Evolutionary conservation across 2,329 filamentous ascomycete species (phyloP), one percentile per base, ranked within the genome.

Genomic region (Colletotrichum sp.): DNA sequence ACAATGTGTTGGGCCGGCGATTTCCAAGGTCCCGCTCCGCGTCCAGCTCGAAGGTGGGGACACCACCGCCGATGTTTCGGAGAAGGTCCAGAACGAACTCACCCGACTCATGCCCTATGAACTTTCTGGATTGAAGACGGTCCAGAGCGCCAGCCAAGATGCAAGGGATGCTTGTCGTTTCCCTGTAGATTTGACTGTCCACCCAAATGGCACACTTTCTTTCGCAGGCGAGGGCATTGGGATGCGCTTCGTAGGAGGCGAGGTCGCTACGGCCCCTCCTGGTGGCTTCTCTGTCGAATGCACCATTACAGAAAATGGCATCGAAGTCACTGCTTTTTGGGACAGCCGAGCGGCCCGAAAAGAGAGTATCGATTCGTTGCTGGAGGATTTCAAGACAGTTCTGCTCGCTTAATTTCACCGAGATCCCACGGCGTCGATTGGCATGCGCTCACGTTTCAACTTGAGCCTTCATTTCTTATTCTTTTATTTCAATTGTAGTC

Each of bases 131-230:
- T 24, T 68, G 55, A 28, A 52, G 28, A 43, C 38, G 16, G 56
- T 69, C 9, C 52, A 34, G 38, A 4, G 24, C 6, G 34, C 70
- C 8, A 68, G 70, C 21, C 70, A 73, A n/a, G 70, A 68, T 24
- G 64, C 70, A 16, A 38, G 16, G 21, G 64, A 73, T 52, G 70
- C 70, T n/a, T 73, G 70, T n/a, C 70, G 64, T 15, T 73, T 73
- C 30, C 70, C 56, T 12, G 36, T 68, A 6, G 70, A 73, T 18
- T 18, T 68, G 34, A 68, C 70, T 8, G 56, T 73, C 6, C 70
- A 73, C 18, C 48, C 64, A 10, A 36, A 21, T 3, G 64, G 55
- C 21, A 73, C 55, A 13, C 65, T 73, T 10, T 16, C n/a, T 18
- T 62, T 73, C n/a, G 28, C 64, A 26, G 64, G 64, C 30, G 70